Percentiles rank a stretch among this genome's conserved stretches.
These are phyloP conservation scores for Colletotrichum sp. DNA, from an alignment of 2,329 filamentous ascomycete genomes.

Conservation along the genomic window DNA sequence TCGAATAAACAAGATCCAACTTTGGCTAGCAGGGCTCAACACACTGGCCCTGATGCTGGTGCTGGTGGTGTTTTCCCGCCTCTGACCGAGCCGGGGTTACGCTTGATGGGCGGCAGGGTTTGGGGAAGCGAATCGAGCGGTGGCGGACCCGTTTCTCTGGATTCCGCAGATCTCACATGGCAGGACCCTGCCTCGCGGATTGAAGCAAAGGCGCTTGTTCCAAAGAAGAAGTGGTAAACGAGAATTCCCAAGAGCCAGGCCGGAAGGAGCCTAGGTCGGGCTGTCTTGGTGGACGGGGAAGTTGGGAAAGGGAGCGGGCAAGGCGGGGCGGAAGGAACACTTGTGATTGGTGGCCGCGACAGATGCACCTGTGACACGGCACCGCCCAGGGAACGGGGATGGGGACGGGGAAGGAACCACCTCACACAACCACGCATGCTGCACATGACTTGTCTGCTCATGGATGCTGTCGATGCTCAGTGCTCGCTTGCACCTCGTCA, in stretches of 20 bases:
- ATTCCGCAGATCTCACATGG: slow-evolving; percentile 22
- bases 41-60: background rate
- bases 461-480: background rate
- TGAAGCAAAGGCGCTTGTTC: slow-evolving; percentile 3
- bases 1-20: slow-evolving; percentile 3
- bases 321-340: background rate
- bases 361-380: background rate
- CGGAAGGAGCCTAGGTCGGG: background rate
- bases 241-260: background rate
- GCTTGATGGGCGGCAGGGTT: slow-evolving; percentile 1
- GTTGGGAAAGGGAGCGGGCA: background rate
- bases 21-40: background rate
- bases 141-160: slow-evolving; percentile 16
- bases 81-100: background rate
- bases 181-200: slow-evolving; percentile 1
- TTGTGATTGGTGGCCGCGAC: background rate
- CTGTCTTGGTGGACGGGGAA: slow-evolving; percentile 5
- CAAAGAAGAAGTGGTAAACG: slow-evolving; percentile 22
- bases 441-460: background rate
- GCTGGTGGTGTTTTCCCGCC: background rate
- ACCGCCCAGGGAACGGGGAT: background rate
- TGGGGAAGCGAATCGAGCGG: slow-evolving; percentile 2
- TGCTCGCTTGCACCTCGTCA: background rate
- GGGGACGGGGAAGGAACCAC: background rate
- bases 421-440: background rate